A percentile compares a stretch with the other conserved stretches of the same genome.
Conservation (phyloP, 345 rosid genomes). For the Brassica incana region DNA sequence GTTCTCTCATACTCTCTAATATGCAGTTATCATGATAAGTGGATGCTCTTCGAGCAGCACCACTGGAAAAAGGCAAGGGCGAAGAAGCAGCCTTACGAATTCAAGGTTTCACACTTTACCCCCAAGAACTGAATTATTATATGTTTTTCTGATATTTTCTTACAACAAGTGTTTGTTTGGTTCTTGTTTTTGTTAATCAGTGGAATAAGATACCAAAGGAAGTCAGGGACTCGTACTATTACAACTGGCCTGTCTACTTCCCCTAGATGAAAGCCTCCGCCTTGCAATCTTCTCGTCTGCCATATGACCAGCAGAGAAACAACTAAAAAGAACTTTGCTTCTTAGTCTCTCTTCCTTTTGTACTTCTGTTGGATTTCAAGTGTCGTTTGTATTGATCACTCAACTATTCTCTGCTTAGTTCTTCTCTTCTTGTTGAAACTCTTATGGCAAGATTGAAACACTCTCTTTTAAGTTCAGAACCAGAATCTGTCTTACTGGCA, state of each 20-base stretch:
- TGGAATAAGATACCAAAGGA: slow-evolving; percentile 87
- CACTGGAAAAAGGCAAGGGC: slow-evolving; percentile 83
- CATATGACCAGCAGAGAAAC: background rate
- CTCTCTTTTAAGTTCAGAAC: background rate
- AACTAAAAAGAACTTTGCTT: background rate
- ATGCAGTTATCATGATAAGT: slow-evolving; percentile 92
- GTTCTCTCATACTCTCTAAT: background rate
- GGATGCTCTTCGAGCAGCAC: slow-evolving; percentile 77
- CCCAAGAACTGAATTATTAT: background rate
- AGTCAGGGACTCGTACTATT: slow-evolving; percentile 66
- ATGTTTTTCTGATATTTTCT: background rate
- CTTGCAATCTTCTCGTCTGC: background rate
- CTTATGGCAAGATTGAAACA: slow-evolving; percentile 13
- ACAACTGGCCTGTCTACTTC: slow-evolving; percentile 86
- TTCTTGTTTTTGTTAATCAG: slow-evolving; percentile 46
- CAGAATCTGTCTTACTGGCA: background rate
- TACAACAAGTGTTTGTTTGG: slow-evolving; percentile 9
- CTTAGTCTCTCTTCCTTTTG: slow-evolving; percentile 4
- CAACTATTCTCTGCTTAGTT: slow-evolving; percentile 1
- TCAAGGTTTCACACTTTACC: slow-evolving; percentile 50
- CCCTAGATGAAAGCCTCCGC: slow-evolving; percentile 43
- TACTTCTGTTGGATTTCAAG: slow-evolving; percentile 17
- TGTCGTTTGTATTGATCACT: background rate
- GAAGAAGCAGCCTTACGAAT: slow-evolving; percentile 73
- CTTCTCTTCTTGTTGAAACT: background rate